Percentiles rank a stretch among this genome's conserved stretches.
Conservation (phyloP, 2,329 filamentous ascomycete species). For the Diaporthe vexans region DNA sequence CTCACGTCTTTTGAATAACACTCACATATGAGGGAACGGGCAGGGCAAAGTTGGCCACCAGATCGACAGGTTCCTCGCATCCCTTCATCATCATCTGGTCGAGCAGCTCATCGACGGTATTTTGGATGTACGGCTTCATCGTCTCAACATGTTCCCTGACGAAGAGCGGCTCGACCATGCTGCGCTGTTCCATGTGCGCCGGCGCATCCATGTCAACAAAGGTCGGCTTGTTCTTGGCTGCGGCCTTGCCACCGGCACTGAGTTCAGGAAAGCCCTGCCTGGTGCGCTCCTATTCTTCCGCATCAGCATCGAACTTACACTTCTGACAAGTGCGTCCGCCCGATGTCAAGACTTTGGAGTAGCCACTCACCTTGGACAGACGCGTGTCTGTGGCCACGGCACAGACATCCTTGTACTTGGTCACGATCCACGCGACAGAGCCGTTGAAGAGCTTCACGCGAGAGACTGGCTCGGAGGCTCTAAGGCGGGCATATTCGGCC, state of each 20-base stretch:
- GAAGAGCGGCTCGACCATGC: conserved; percentile 63
- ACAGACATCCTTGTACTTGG: conserved; percentile 63
- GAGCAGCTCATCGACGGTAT: conserved; percentile 60
- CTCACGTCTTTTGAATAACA: neutral
- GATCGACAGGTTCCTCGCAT: neutral
- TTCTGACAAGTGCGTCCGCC: too few species aligned
- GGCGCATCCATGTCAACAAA: conserved; percentile 67
- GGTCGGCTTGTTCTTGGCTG: conserved; percentile 63
- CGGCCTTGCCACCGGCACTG: conserved; percentile 60
- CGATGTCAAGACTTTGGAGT: too few species aligned
- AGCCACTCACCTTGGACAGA: conserved; percentile 58
- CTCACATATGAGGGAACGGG: conserved; percentile 55
- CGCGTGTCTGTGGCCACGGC: conserved; percentile 58
- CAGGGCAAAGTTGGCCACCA: neutral
- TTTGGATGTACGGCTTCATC: conserved; percentile 60
- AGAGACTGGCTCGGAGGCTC: conserved; percentile 59
- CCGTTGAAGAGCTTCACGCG: conserved; percentile 62
- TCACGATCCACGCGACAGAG: conserved; percentile 61
- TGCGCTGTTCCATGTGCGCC: conserved; percentile 61
- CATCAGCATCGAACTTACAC: too few species aligned
- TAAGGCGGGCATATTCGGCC: conserved; percentile 58
- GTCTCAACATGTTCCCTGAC: conserved; percentile 53
- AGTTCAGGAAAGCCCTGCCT: conserved; percentile 63
- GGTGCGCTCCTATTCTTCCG: conserved; percentile 51
- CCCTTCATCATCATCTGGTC: conserved; percentile 45